phyloP scores from a whole-genome alignment of 1,139 yeast species.

The Candida sojae region DNA sequence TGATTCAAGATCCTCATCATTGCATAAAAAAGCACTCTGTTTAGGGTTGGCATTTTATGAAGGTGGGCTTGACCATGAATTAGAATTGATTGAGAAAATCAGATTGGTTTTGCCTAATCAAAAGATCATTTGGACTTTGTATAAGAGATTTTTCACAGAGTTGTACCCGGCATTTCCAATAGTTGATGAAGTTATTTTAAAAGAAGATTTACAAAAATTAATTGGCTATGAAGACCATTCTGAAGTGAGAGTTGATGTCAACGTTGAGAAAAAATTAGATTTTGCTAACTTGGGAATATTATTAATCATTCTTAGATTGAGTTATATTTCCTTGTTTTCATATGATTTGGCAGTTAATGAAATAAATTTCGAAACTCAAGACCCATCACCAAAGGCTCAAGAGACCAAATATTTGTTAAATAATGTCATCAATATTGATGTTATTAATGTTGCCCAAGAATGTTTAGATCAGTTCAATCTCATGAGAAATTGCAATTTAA shows the following conservation, averaged over 20 bases:
- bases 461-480: conserved; percentile 42
- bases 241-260: conserved; percentile 17
- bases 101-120: conserved; percentile 44
- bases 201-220: conserved; percentile 19
- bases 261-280: conserved; percentile 30
- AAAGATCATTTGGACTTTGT: conserved; percentile 45
- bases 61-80: conserved; percentile 33
- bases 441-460: conserved; percentile 34
- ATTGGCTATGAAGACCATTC: conserved; percentile 22
- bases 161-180: conserved; percentile 50
- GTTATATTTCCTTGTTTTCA: conserved; percentile 33
- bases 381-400: conserved; percentile 23
- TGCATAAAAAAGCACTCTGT: conserved; percentile 26
- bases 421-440: conserved; percentile 34
- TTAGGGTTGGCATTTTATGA: conserved; percentile 33
- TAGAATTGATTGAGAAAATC: conserved; percentile 32
- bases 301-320: conserved; percentile 27
- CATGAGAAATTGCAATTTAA: conserved; percentile 39
- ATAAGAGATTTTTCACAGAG: conserved; percentile 45
- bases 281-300: conserved; percentile 35
- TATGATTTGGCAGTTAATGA: conserved; percentile 33
- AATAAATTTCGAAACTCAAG: conserved; percentile 22
- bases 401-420: conserved; percentile 26
- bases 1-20: conserved; percentile 11
- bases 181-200: conserved; percentile 41